Percentiles rank a stretch among this genome's conserved stretches.
Evolutionary conservation across 352 stramenopile species (phyloP).

Genomic region (Elongisporangium anandrum): DNA sequence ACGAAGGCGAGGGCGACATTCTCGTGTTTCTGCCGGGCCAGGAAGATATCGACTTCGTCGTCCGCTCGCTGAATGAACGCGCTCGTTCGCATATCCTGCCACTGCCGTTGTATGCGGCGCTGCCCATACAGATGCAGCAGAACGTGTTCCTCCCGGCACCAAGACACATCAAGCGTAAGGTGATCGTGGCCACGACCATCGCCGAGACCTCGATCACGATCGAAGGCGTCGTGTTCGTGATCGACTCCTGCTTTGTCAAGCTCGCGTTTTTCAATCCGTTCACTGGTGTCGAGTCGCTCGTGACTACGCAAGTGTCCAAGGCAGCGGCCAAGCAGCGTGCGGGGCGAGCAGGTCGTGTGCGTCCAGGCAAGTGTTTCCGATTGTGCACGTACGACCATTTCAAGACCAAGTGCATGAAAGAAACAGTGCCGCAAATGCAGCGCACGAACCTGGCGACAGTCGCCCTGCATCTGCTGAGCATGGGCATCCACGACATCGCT

Average conservation of each 20-base stretch:
- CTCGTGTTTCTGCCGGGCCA: constrained; percentile 94
- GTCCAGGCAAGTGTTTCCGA: constrained; percentile 75
- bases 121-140: constrained; percentile 92
- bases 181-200: constrained; percentile 91
- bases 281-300: constrained; percentile 73
- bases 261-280: constrained; percentile 82
- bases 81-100: constrained; percentile 45
- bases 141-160: constrained; percentile 84
- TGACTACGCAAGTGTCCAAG: constrained; percentile 95
- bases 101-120: constrained; percentile 89
- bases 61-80: constrained; percentile 52
- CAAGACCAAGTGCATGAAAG: constrained; percentile 29
- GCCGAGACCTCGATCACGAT: constrained; percentile 98
- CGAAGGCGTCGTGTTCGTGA: constrained; percentile 89
- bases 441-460: constrained; percentile 72
- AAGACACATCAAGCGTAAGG: constrained; percentile 61
- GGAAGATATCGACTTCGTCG: constrained; percentile 92
- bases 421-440: constrained; percentile 82
- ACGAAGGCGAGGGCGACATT: constrained; percentile 88
- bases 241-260: constrained; percentile 79
- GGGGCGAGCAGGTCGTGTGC: constrained; percentile 90
- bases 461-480: constrained; percentile 69
- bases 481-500: constrained; percentile 82
- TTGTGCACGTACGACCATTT: constrained; percentile 66
- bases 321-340: constrained; percentile 95